Percentiles rank a stretch among this genome's conserved stretches.
Conservation (phyloP, 495 filamentous ascomycete genomes). For the Neurospora pannonica region DNA sequence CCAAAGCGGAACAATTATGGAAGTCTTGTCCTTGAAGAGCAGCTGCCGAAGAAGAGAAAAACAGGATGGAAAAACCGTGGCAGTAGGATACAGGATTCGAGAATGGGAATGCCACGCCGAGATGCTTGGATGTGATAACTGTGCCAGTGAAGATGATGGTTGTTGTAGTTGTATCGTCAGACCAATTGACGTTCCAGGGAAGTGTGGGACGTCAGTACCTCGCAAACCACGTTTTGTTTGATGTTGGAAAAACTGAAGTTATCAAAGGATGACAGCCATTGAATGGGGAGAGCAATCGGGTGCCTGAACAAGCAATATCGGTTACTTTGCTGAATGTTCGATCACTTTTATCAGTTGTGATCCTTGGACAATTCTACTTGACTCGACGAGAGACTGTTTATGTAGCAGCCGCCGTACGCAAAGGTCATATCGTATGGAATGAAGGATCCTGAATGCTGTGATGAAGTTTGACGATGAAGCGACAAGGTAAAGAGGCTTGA, state of each 20-base stretch:
- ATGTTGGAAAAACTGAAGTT: not conserved
- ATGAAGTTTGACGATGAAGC: not conserved
- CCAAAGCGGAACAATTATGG: not conserved
- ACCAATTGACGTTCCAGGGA: not conserved
- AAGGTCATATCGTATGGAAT: not conserved
- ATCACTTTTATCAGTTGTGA: not conserved
- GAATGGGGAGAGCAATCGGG: not conserved
- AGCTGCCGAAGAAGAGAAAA: not conserved
- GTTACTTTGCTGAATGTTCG: not conserved
- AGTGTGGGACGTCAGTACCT: not conserved
- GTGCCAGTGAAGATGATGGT: not conserved
- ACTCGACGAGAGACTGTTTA: not conserved
- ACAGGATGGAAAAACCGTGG: not conserved
- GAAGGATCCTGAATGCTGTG: not conserved
- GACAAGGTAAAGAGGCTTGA: not conserved
- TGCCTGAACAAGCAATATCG: not conserved
- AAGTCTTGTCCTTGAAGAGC: not conserved
- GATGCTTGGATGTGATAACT: not conserved
- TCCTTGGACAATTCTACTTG: too few species aligned
- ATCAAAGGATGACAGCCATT: not conserved
- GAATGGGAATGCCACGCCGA: not conserved
- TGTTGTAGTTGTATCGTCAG: not conserved
- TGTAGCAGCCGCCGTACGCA: not conserved
- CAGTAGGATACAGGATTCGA: not conserved
- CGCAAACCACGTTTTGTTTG: not conserved